These are phyloP conservation scores for Keithomyces neogunnii DNA, from an alignment of 2,329 filamentous ascomycete species.

Conservation along the genomic window DNA sequence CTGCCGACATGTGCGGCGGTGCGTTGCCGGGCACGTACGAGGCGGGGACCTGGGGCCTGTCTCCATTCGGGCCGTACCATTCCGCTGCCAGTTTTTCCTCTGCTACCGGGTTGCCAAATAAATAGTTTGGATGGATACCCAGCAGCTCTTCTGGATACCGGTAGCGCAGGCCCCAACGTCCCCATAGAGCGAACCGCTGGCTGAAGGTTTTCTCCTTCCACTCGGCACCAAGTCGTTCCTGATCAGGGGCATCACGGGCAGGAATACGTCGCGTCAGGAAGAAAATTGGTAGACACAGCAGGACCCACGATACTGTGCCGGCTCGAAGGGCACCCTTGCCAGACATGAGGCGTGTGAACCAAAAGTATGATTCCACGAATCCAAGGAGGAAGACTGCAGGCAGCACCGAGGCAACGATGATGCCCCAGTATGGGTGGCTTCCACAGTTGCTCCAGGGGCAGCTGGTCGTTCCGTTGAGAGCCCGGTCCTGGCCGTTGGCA, in stretches of 20 bases:
- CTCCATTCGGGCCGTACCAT: neutral
- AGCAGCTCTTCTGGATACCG: slow-evolving; percentile 10
- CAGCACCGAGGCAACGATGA: slow-evolving; percentile 17
- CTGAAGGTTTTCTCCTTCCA: slow-evolving; percentile 8
- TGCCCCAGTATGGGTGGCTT: slow-evolving; percentile 11
- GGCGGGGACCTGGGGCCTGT: neutral
- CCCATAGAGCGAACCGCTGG: slow-evolving; percentile 10
- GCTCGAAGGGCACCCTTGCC: slow-evolving; percentile 19
- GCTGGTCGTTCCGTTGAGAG: neutral
- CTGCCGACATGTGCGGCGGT: neutral
- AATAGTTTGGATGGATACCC: slow-evolving; percentile 6
- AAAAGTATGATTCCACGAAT: slow-evolving; percentile 21
- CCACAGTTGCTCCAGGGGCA: neutral
- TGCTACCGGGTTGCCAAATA: neutral
- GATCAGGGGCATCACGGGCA: slow-evolving; percentile 6
- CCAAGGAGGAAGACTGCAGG: slow-evolving; percentile 20
- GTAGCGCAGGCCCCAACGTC: slow-evolving; percentile 12
- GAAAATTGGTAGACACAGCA: slow-evolving; percentile 7
- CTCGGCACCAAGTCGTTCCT: slow-evolving; percentile 7
- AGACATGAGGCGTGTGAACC: slow-evolving; percentile 23
- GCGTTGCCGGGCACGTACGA: neutral
- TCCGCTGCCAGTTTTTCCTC: neutral
- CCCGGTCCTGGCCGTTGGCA: neutral
- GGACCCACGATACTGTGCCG: slow-evolving; percentile 21
- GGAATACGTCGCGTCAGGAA: slow-evolving; percentile 10